Evolutionary conservation across 2,329 filamentous ascomycete genomes (phyloP).

Genomic region (Arthrobotrys conoides): DNA sequence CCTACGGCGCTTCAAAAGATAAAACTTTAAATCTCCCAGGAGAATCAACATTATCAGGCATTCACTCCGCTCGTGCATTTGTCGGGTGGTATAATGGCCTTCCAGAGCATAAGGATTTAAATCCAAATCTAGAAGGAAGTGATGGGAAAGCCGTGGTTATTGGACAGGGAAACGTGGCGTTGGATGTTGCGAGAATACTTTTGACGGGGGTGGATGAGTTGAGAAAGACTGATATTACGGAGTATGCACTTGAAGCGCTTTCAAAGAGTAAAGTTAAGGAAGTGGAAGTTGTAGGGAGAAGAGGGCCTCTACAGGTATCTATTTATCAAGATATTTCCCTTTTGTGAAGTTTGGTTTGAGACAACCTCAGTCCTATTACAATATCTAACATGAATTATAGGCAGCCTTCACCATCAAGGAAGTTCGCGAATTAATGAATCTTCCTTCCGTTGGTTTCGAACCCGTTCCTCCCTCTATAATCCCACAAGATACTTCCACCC

Average conservation of each 20-base stretch:
- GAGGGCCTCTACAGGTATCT: constrained; percentile 85
- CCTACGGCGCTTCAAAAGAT: constrained; percentile 91
- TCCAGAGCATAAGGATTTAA: constrained; percentile 81
- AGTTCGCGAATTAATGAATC: constrained; percentile 85
- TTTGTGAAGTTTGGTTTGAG: no score
- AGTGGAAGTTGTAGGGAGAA: constrained; percentile 88
- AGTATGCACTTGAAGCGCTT: constrained; percentile 82
- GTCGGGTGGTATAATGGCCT: constrained; percentile 99
- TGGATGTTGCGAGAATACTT: constrained; percentile 92
- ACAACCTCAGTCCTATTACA: constrained; percentile 63
- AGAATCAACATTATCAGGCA: constrained; percentile 78
- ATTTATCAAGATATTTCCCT: neutral
- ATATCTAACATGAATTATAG: constrained; percentile 64
- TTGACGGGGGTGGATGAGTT: constrained; percentile 81
- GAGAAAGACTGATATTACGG: constrained; percentile 87
- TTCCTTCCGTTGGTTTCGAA: constrained; percentile 80
- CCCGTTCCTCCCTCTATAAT: constrained; percentile 75
- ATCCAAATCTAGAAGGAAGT: constrained; percentile 77
- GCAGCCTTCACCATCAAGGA: constrained; percentile 97
- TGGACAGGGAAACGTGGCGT: constrained; percentile 94
- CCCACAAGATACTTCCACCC: constrained; percentile 77
- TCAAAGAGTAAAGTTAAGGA: constrained; percentile 80
- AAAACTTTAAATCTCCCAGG: constrained; percentile 83
- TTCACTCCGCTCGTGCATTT: constrained; percentile 91
- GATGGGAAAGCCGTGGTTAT: constrained; percentile 89